Conservation (phyloP, 2,329 filamentous ascomycete species). For the Nemania sp. region DNA sequence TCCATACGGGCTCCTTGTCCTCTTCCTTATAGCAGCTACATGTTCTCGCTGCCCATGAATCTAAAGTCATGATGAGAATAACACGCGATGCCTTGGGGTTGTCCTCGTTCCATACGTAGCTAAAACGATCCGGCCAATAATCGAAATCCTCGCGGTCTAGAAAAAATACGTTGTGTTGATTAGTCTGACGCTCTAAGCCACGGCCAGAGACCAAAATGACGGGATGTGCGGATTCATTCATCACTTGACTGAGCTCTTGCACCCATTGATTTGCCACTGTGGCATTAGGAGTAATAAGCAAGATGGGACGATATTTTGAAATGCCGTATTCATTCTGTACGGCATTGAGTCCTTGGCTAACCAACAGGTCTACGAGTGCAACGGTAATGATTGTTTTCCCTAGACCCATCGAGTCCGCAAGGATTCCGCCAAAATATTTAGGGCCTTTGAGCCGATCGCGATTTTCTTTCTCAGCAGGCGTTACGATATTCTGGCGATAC, state of each 20-base stretch:
- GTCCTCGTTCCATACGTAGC: conserved; percentile 34
- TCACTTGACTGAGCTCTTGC: conserved; percentile 28
- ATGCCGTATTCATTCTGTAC: conserved; percentile 3
- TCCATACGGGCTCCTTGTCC: too few species aligned
- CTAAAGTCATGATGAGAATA: conserved; percentile 34
- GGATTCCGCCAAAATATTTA: conserved; percentile 34
- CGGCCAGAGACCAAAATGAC: conserved; percentile 26
- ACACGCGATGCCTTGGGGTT: conserved; percentile 24
- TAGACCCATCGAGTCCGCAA: conserved; percentile 38
- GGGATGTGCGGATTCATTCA: conserved; percentile 6
- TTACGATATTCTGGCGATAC: neutral
- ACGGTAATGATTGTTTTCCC: conserved; percentile 36
- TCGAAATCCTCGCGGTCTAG: conserved; percentile 21
- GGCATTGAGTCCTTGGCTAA: conserved; percentile 28
- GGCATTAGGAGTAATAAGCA: conserved; percentile 32
- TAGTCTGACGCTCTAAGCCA: conserved; percentile 1
- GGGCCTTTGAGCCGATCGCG: conserved; percentile 28
- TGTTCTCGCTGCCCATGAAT: conserved; percentile 33
- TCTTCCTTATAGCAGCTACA: neutral
- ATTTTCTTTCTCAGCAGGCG: conserved; percentile 15
- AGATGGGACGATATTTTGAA: conserved; percentile 28
- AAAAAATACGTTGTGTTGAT: conserved; percentile 1
- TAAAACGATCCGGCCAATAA: conserved; percentile 22
- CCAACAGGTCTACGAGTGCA: conserved; percentile 30
- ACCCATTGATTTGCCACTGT: conserved; percentile 36